phyloP scores from a whole-genome alignment of 2,329 filamentous ascomycete species.

The Seiridium cupressi region DNA sequence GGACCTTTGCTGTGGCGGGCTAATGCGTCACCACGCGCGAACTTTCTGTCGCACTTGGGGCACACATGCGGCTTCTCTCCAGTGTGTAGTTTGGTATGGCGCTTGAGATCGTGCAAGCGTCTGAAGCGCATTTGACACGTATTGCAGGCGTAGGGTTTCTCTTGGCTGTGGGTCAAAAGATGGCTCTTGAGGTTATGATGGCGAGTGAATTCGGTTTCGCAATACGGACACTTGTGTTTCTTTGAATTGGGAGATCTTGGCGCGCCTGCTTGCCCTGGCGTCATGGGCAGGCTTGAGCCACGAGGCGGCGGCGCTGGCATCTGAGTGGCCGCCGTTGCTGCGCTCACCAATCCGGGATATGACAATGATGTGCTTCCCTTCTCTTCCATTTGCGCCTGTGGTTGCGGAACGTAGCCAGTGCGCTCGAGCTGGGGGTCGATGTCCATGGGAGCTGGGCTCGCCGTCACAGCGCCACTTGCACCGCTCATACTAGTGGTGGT shows the following conservation, averaged over 20 bases:
- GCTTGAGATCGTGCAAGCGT: conserved; percentile 89
- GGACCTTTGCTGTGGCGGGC: conserved; percentile 94
- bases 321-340: conserved; percentile 26
- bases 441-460: conserved; percentile 55
- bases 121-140: conserved; percentile 93
- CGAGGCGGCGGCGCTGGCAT: conserved; percentile 46
- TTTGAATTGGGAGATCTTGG: conserved; percentile 73
- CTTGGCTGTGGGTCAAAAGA: conserved; percentile 94
- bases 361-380: conserved; percentile 51
- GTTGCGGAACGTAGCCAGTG: conserved; percentile 33
- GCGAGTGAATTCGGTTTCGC: conserved; percentile 92
- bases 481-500: conserved; percentile 39
- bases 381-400: conserved; percentile 49
- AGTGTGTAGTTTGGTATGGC: conserved; percentile 94
- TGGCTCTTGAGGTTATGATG: conserved; percentile 98
- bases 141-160: conserved; percentile 93
- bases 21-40: conserved; percentile 91
- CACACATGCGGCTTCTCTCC: conserved; percentile 95
- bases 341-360: conserved; percentile 51
- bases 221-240: conserved; percentile 96
- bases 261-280: conserved; percentile 41
- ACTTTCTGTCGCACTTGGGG: conserved; percentile 89
- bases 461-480: conserved; percentile 38
- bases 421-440: conserved; percentile 42
- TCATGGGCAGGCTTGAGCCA: conserved; percentile 58